Evolutionary conservation across 768 basidiomycete genomes (phyloP), one percentile per base, ranked within the genome.

Genomic region (Stropharia rugosoannulata): DNA sequence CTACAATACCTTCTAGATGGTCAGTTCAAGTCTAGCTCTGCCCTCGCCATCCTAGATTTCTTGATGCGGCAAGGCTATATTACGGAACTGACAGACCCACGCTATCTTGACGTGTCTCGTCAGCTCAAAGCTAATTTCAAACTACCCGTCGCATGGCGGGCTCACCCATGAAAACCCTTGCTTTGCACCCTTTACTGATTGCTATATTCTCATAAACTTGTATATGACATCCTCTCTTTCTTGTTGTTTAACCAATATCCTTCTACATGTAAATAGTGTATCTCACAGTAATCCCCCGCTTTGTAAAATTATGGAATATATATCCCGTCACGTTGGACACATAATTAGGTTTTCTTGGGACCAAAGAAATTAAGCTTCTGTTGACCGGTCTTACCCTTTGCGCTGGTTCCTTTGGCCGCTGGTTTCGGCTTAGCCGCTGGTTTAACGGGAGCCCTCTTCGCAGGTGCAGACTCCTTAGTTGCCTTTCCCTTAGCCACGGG

Each of bases 1-100:
- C 64, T 77, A 48, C 57, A 68, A 5, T 64, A 62, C 40, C 59
- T 79, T n/a, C 43, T 72, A 1, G 66, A 64, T 35, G 69, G 67
- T 5, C 59, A 62, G 47, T 79, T 77, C 66, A 78, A 78, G 51
- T 65, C 75, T 10, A 77, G 75, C 50, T 77, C 75, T 43, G 77
- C 73, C 15, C 62, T 78, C 59, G 77, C 73, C 1, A 64, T 77
- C 43, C 58, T 78, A 5, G 75, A 77, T 55, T 79, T 79, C 57
- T 63, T 75, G 56, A 60, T 75, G 51, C 67, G 73, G 42, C 72
- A 72, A 22, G 77, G 75, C 3, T 66, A 67, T 53, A 56, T 69
- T 3, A 70, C 70, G 38, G 66, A 70, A 43, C 66, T 64, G 44
- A 66, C 69, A 25, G 70, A 73, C 59, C 62, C 66, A n/a, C 64